Evolutionary conservation across 106 monocot genomes (phyloP), one percentile per base, ranked within the genome.

Genomic region (Acorus gramineus): DNA sequence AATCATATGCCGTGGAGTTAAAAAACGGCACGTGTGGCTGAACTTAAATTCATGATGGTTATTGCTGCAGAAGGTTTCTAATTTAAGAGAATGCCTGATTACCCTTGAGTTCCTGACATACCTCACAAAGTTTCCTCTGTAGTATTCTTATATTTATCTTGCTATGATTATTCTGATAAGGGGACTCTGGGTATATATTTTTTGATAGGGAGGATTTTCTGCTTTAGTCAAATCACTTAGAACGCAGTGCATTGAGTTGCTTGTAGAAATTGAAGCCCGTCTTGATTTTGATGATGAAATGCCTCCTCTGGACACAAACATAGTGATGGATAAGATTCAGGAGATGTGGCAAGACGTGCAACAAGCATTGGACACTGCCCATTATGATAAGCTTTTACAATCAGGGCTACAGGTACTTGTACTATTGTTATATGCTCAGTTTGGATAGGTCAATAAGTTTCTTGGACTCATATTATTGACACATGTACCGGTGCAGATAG

Each of bases 251-350:
- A 87, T 91, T 47, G 90, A 96, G 63, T 64, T 96, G 70, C 85
- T 96, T 63, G 66, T 85, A 54, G 96, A 96, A 70, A 91, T 87
- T 51, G 96, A 96, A 73, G 87, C 91, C 69, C 96, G 96, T 52
- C 71, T 96, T 61, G 90, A 96, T 81, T 96, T 91, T 79, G 90
- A 96, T 68, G 96, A 96, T 85, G 91, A 96, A 65, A 79, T 91
- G 74, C 90, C 96, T 45, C 81, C 82, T 11, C 65, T 96, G 7
- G 75, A 88, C 50, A 13, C 58, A 28, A 64, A 46, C 59, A 71
- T 63, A 44, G 65, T 96, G 61, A 74, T 80, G 5, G 52, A 66
- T 67, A 81, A 65, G 65, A 83, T 96, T 68, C 66, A 77, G 73
- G 53, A 4, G 6, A 96, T 96, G 96, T 78, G 63, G 65, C 69